Base-by-base conservation (phyloP, 257 asterid genomes). In the Fraxinus excelsior region DNA sequence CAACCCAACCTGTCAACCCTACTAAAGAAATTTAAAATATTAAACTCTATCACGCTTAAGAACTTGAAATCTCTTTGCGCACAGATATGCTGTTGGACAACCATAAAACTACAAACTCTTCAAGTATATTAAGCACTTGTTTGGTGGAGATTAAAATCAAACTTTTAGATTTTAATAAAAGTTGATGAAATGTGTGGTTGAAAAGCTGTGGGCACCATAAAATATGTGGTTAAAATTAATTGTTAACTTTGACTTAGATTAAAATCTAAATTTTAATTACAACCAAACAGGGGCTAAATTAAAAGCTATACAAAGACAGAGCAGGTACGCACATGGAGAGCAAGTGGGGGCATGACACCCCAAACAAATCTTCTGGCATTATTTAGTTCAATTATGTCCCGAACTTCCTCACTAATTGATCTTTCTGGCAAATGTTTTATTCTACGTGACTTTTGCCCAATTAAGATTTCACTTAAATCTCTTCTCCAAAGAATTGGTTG, bases 341-440 rank as follows among this genome's bases (percentile, higher is more conserved):
- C 51, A 51, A 72, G 19, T 32, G 26, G 71, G 25, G 62, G 23
- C 46, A 72, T 56, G n/a, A 67, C 60, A 31, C 64, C 16, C 44
- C 60, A 5, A 1, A 13, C 14, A 46, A 70, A 51, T 69, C 37
- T 38, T 37, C 74, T 53, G 51, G 42, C 28, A 68, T 66, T 64
- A 67, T 40, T 40, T 40, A 40, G 62, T 46, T 70, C 37, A 62
- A 76, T 42, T 34, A 74, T 79, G 16, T 56, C 73, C 64, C 58
- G n/a, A 74, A 37, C 51, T 28, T 51, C 78, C 16, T 40, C 34
- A 23, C 31, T 4, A 0, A 3, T 23, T 62, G 34, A 23, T 70
- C 11, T 56, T 35, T 51, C 76, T 26, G 34, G 67, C 23, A 67
- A 23, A 12, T 67, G 34, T 67, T 34, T 19, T 6, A 26, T 25